Conservation (phyloP, 1,284 basidiomycete genomes). For the Somion occarium region DNA sequence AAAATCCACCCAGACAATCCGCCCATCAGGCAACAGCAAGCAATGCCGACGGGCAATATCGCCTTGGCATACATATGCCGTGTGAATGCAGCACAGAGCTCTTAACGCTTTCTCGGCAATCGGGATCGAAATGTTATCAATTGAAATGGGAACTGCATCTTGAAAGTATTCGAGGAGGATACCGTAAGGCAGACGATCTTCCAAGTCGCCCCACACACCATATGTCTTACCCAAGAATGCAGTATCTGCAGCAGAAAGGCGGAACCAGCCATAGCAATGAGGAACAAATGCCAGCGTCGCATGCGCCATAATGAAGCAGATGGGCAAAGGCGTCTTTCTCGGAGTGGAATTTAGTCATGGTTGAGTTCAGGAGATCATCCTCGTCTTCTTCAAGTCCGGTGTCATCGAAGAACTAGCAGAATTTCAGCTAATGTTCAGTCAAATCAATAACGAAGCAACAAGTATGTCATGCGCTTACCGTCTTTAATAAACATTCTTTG, state of each 20-base stretch:
- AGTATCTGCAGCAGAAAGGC: background rate
- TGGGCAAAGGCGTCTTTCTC: background rate
- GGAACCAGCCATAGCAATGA: background rate
- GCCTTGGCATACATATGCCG: background rate
- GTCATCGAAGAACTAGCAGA: background rate
- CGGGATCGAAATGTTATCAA: background rate
- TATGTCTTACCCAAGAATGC: background rate
- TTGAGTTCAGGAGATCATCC: background rate
- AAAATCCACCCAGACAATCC: background rate
- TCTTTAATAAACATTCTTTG: background rate
- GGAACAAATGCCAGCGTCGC: background rate
- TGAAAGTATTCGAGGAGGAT: background rate
- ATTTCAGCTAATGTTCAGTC: no score
- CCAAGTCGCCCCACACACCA: background rate
- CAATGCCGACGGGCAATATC: background rate
- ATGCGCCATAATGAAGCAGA: background rate
- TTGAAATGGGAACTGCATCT: background rate
- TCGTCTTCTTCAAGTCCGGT: no score
- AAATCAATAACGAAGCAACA: background rate
- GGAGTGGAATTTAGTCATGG: background rate
- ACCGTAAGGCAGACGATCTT: no score
- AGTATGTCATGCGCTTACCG: background rate
- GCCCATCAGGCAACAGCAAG: background rate
- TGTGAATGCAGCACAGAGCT: background rate
- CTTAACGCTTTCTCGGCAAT: background rate